Base-by-base conservation (phyloP, 2,329 filamentous ascomycete species). In the Lachnellula subtilissima region DNA sequence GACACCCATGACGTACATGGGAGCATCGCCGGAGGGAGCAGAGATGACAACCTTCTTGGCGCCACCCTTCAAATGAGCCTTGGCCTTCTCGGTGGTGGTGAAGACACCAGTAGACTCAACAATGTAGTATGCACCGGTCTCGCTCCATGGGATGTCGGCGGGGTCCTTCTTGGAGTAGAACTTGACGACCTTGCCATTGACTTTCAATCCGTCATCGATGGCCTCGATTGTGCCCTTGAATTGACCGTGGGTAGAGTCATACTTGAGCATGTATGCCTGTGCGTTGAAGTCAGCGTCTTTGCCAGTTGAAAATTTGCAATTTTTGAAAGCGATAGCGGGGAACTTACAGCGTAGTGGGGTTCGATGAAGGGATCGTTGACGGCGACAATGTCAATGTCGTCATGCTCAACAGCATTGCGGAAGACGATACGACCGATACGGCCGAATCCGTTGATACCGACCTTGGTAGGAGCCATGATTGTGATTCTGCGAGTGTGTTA, bases 281-380 rank as follows among this genome's bases (percentile, higher is more conserved):
- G 57, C 37, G 37, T n/a, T 40, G 17, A 40, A 40, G 37, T 40
- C 37, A 40, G 37, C 39, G 51, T 52, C 42, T 36, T 15, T 4
- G 36, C 53, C 28, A 23, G 42, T 50, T 55, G 28, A 19, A 53
- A 49, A 37, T 39, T 52, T 39, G 52, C 45, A 43, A 35, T 12
- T 39, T 52, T 43, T 43, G 42, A 11, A 19, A 50, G 28, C 40
- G 55, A 57, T 53, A 54, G 55, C 39, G 50, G 50, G 58, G 45
- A 58, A 88, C 91, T 82, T 86, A 96, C 93, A 77, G 94, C 94
- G 80, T 97, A 97, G 77, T 92, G 81, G 72, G 89, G 85, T 80
- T 97, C 92, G 80, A 99, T 97, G 88, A 99, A 97, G 70, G 94
- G 94, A 77, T 97, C 94, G 84, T 99, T 97, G 80, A 97, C 91